Base-by-base conservation (phyloP, 495 filamentous ascomycete genomes). In the Penicillium ochrochloron region DNA sequence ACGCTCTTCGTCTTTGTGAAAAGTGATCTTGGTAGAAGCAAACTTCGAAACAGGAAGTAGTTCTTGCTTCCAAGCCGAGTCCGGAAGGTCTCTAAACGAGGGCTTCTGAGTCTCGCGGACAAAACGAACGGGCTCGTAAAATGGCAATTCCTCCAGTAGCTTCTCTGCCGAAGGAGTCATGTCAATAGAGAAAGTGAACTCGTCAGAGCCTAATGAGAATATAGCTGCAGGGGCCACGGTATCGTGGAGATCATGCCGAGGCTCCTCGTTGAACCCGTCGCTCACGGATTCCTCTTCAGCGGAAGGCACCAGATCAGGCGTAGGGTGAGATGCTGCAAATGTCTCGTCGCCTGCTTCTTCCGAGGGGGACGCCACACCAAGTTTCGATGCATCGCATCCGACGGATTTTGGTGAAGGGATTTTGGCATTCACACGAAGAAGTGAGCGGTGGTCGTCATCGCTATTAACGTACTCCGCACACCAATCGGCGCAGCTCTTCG, bases 21-120 rank as follows among this genome's bases (percentile, higher is more conserved):
- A 83, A 21, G 84, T 84, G 70, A 99, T 88, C 66, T 90, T 91
- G n/a, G 92, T 90, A 46, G 88, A 84, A 21, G 91, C 88, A 69
- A 90, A 96, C 69, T 93, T 97, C 56, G 89, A 96, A 3, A 97
- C 83, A 0, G 92, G 92, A n/a, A 97, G 77, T 52, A 94, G 85
- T 5, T 89, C 86, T 17, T 86, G 86, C 70, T 86, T 90, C 91
- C 91, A 94, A 7, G 75, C 78, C n/a, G 85, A 80, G 70, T 94
- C 91, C 0, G 87, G 86, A 41, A 84, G 82, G 56, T 85, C 76
- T 55, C 88, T 84, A 27, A 85, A 84, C 1, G 71, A 76, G 0
- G 78, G 81, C n/a, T 85, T 65, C 50, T 88, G 82, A 11, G 79
- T 80, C 42, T 85, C 82, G 2, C 86, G 85, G 15, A 84, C 74